A percentile compares a stretch with the other conserved stretches of the same genome.
Evolutionary conservation across 2,329 filamentous ascomycete species (phyloP).

Genomic region (Thelonectria olida): DNA sequence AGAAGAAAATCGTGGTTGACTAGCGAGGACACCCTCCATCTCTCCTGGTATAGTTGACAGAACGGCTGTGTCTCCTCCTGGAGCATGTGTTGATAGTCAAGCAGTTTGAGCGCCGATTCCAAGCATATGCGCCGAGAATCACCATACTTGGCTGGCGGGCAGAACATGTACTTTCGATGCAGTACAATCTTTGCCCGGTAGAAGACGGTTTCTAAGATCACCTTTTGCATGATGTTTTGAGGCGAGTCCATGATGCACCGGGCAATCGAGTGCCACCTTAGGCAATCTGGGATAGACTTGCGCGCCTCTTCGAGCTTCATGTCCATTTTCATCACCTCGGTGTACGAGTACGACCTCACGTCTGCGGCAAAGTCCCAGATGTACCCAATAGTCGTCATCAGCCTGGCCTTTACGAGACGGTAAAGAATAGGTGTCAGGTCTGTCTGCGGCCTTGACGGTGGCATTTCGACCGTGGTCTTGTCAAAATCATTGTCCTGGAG

Average conservation of each 20-base stretch:
- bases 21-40: slow-evolving; percentile 15
- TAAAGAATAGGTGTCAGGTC: slow-evolving; percentile 41
- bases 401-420: slow-evolving; percentile 35
- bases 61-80: slow-evolving; percentile 18
- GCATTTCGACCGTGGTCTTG: slow-evolving; percentile 44
- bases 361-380: slow-evolving; percentile 27
- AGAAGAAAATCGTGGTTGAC: slow-evolving; percentile 23
- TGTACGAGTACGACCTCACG: slow-evolving; percentile 39
- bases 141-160: not conserved
- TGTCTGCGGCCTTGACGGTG: slow-evolving; percentile 43
- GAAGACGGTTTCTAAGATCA: not conserved
- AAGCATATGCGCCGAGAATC: slow-evolving; percentile 5
- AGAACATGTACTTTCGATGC: slow-evolving; percentile 43
- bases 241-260: slow-evolving; percentile 50
- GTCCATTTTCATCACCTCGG: slow-evolving; percentile 41
- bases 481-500: slow-evolving; percentile 55
- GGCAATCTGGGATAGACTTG: slow-evolving; percentile 41
- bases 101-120: slow-evolving; percentile 7
- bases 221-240: slow-evolving; percentile 41
- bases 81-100: slow-evolving; percentile 14
- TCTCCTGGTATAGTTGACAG: slow-evolving; percentile 13
- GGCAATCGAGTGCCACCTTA: slow-evolving; percentile 46
- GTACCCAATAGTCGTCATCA: slow-evolving; percentile 37
- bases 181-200: slow-evolving; percentile 55
- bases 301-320: slow-evolving; percentile 45